Percentiles rank a stretch among this genome's conserved stretches.
These are phyloP conservation scores for Acmispon strigosus DNA, from an alignment of 306 rosid species.

Conservation along the genomic window DNA sequence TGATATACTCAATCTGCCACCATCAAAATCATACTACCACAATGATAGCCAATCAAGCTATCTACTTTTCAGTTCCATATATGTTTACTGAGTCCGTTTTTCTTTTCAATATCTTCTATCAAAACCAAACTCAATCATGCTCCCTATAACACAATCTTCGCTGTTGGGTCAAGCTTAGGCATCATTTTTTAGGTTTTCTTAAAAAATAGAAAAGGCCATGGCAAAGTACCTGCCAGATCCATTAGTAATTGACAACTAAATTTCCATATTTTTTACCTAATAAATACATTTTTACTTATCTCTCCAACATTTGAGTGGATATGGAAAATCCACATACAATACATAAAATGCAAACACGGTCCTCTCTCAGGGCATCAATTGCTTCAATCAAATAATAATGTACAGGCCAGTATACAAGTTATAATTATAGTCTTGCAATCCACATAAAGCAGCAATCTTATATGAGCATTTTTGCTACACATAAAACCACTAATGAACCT, in stretches of 20 bases:
- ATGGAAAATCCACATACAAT: neutral
- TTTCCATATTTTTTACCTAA: neutral
- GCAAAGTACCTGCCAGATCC: neutral
- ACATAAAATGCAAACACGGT: neutral
- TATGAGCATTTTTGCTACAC: neutral
- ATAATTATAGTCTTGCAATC: conserved; percentile 5
- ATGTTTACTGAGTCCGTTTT: neutral
- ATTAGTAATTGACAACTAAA: neutral
- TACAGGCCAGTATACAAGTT: neutral
- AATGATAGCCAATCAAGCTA: neutral
- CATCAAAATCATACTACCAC: conserved; percentile 13
- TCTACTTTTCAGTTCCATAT: neutral
- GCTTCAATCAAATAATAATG: neutral
- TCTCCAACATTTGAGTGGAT: neutral
- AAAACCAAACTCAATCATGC: conserved; percentile 1
- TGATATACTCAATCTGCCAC: neutral
- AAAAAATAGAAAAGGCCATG: neutral
- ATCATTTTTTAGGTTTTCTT: neutral
- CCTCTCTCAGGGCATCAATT: neutral
- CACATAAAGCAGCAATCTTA: neutral
- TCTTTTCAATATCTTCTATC: neutral
- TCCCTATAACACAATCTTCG: neutral
- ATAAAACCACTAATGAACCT: conserved; percentile 1
- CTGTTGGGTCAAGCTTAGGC: conserved; percentile 1
- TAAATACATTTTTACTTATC: neutral